Evolutionary conservation across 305 asterid genomes (phyloP).

Genomic region (Rubia tinctorum): DNA sequence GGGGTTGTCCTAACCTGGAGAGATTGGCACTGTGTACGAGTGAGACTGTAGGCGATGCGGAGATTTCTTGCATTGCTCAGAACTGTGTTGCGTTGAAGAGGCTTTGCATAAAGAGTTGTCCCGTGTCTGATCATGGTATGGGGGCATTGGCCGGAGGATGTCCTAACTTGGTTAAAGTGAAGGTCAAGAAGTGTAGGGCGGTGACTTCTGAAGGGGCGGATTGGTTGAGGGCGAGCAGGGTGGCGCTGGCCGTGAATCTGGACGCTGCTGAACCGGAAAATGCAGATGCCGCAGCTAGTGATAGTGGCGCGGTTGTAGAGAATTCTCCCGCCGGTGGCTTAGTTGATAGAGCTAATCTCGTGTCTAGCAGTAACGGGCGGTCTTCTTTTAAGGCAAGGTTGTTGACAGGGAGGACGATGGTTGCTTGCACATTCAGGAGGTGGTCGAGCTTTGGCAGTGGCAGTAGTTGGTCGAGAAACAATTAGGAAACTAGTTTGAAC

Average conservation of each 20-base stretch:
- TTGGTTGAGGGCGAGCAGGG: slow-evolving; percentile 64
- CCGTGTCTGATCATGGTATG: slow-evolving; percentile 66
- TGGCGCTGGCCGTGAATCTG: slow-evolving; percentile 53
- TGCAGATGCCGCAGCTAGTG: slow-evolving; percentile 46
- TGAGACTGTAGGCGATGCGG: slow-evolving; percentile 68
- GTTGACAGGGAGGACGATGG: slow-evolving; percentile 45
- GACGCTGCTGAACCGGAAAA: slow-evolving; percentile 51
- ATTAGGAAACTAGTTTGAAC: slow-evolving; percentile 21
- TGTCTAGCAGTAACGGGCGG: slow-evolving; percentile 39
- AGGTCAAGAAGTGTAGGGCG: slow-evolving; percentile 73
- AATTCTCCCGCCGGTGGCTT: slow-evolving; percentile 25
- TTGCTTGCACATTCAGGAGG: slow-evolving; percentile 57
- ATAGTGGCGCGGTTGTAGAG: slow-evolving; percentile 41
- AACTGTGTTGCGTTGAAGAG: slow-evolving; percentile 63
- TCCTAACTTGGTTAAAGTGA: slow-evolving; percentile 72
- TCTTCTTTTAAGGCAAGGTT: slow-evolving; percentile 61
- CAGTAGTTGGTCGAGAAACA: slow-evolving; percentile 37
- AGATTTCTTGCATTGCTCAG: slow-evolving; percentile 62
- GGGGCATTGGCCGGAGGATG: slow-evolving; percentile 74
- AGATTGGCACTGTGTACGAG: slow-evolving; percentile 75
- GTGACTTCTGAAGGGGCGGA: slow-evolving; percentile 70
- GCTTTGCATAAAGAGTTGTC: slow-evolving; percentile 77
- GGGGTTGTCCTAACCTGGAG: slow-evolving; percentile 56
- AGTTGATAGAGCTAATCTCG: slow-evolving; percentile 27
- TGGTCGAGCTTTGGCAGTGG: slow-evolving; percentile 67